Conservation (phyloP, 2,329 filamentous ascomycete species). For the Cadophora gregata region DNA sequence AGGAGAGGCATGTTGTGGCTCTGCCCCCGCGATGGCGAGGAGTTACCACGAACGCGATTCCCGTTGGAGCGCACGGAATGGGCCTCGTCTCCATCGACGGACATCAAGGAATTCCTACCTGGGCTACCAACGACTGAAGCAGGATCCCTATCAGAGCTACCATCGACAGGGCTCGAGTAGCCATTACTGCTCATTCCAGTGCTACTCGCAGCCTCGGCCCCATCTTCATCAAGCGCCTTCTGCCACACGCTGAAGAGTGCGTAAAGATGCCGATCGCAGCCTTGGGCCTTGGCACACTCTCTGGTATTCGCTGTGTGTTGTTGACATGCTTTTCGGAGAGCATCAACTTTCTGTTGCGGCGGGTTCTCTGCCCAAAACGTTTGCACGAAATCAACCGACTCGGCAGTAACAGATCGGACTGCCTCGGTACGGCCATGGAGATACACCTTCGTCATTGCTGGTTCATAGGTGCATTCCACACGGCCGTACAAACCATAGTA, state of each 20-base stretch:
- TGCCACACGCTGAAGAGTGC: slow-evolving; percentile 96
- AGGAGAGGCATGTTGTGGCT: slow-evolving; percentile 71
- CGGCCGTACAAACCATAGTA: slow-evolving; percentile 97
- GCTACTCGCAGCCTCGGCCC: slow-evolving; percentile 57
- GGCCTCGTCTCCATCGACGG: slow-evolving; percentile 47
- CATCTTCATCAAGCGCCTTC: slow-evolving; percentile 78
- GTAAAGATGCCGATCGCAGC: slow-evolving; percentile 92
- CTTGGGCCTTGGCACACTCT: slow-evolving; percentile 87
- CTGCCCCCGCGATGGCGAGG: slow-evolving; percentile 56
- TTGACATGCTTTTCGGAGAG: slow-evolving; percentile 81
- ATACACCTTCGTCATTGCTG: slow-evolving; percentile 96
- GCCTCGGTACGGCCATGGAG: slow-evolving; percentile 95
- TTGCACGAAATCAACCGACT: slow-evolving; percentile 86
- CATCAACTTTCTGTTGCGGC: slow-evolving; percentile 81
- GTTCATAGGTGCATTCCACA: slow-evolving; percentile 95
- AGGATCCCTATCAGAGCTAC: slow-evolving; percentile 53
- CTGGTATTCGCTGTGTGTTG: slow-evolving; percentile 81
- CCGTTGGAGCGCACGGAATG: slow-evolving; percentile 43
- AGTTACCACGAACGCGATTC: slow-evolving; percentile 55
- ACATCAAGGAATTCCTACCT: slow-evolving; percentile 56
- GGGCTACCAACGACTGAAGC: slow-evolving; percentile 59
- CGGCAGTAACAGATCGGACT: slow-evolving; percentile 82
- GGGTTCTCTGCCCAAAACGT: slow-evolving; percentile 95
- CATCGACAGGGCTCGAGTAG: slow-evolving; percentile 62
- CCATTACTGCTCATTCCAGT: slow-evolving; percentile 61